Conservation (phyloP, 2,329 filamentous ascomycete species). For the Sporothrix brasiliensis region DNA sequence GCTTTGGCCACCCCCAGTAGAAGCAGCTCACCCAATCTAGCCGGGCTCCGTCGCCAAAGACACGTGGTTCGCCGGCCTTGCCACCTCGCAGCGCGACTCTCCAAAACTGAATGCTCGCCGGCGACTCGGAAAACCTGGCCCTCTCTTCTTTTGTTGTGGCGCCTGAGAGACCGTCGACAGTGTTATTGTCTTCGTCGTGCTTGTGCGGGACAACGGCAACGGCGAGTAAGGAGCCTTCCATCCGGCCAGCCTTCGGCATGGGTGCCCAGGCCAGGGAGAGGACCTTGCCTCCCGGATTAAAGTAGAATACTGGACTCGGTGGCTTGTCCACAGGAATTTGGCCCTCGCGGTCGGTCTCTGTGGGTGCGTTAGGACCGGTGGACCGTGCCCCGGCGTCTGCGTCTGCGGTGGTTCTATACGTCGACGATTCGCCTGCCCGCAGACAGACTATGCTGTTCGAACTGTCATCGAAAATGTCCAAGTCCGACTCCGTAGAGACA, state of each 20-base stretch:
- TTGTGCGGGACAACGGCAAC: constrained; percentile 55
- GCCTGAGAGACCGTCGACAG: constrained; percentile 28
- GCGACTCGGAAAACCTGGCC: constrained; percentile 45
- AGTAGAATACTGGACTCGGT: constrained; percentile 51
- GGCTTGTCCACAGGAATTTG: too few relatives aligned
- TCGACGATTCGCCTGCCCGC: background rate
- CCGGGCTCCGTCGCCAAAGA: constrained; percentile 38
- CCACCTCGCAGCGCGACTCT: constrained; percentile 48
- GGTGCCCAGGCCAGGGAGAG: constrained; percentile 59
- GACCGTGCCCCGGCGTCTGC: too few relatives aligned
- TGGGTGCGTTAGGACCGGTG: too few relatives aligned
- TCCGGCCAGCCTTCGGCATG: constrained; percentile 45
- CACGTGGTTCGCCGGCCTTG: background rate
- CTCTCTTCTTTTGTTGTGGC: background rate
- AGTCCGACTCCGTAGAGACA: background rate
- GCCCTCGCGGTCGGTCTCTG: too few relatives aligned
- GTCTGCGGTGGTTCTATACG: background rate
- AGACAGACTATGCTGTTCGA: background rate
- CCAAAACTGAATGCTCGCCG: constrained; percentile 58
- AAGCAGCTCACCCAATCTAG: constrained; percentile 52
- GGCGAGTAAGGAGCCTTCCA: constrained; percentile 47
- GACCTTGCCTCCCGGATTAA: constrained; percentile 59
- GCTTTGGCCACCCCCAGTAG: constrained; percentile 54
- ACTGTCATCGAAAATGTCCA: background rate
- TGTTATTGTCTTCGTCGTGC: constrained; percentile 52